Conservation (phyloP, 371 early-diverging fungal genomes). For the Vittaforma corneae region DNA sequence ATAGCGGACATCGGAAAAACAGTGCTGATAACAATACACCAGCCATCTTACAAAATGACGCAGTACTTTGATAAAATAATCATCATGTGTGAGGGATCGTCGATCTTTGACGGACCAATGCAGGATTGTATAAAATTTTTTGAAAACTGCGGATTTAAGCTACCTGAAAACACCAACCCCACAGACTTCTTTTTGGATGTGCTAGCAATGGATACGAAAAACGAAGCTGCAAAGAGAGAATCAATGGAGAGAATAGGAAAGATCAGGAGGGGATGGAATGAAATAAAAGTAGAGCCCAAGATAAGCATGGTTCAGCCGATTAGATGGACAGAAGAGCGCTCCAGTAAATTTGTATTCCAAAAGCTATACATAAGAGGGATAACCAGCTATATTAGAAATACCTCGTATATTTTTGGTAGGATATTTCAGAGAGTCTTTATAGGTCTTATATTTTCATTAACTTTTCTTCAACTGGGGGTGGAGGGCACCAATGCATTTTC, state of each 20-base stretch:
- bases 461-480: slow-evolving; percentile 33
- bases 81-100: slow-evolving; percentile 64
- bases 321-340: too few species aligned
- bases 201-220: slow-evolving; percentile 59
- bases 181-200: slow-evolving; percentile 68
- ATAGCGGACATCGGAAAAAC: slow-evolving; percentile 69
- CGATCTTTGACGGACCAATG: slow-evolving; percentile 47
- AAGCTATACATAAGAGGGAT: slow-evolving; percentile 57
- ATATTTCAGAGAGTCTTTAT: slow-evolving; percentile 53
- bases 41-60: slow-evolving; percentile 79
- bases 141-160: slow-evolving; percentile 62
- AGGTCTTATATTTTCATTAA: slow-evolving; percentile 28
- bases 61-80: slow-evolving; percentile 73
- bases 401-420: slow-evolving; percentile 48
- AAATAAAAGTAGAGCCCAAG: background rate
- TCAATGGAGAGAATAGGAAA: slow-evolving; percentile 49
- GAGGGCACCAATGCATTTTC: slow-evolving; percentile 58
- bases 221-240: slow-evolving; percentile 36
- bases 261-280: slow-evolving; percentile 46
- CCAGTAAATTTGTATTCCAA: too few species aligned
- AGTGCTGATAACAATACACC: slow-evolving; percentile 80
- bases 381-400: slow-evolving; percentile 53
- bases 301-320: background rate
- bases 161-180: slow-evolving; percentile 65
- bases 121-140: slow-evolving; percentile 60